These are phyloP conservation scores for Colletotrichum gloeosporioides DNA, from an alignment of 2,329 filamentous ascomycete species.

Conservation along the genomic window DNA sequence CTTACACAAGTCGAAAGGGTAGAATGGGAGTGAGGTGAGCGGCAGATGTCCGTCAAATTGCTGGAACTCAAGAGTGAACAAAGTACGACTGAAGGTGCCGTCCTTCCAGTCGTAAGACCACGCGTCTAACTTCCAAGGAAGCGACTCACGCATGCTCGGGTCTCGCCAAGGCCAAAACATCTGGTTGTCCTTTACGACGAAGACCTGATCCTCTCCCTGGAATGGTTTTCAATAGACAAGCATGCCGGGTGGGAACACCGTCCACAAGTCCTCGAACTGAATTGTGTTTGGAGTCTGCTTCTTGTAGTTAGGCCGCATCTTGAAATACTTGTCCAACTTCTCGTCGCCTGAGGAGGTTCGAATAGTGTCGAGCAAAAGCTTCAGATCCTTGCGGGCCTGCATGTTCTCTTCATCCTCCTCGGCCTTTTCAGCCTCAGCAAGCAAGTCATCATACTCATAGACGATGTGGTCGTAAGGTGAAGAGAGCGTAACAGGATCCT, in stretches of 20 bases:
- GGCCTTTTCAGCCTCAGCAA: neutral
- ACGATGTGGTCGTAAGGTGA: neutral
- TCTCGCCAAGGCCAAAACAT: neutral
- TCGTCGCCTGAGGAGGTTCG: neutral
- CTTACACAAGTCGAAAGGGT: neutral
- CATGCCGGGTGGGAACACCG: slow-evolving; percentile 6
- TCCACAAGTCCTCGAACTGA: slow-evolving; percentile 12
- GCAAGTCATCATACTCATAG: neutral
- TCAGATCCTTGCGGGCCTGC: slow-evolving; percentile 1
- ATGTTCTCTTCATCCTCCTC: neutral
- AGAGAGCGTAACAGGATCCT: neutral
- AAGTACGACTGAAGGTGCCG: neutral
- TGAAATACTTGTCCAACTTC: slow-evolving; percentile 16
- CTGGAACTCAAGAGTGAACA: neutral
- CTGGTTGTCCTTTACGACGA: neutral
- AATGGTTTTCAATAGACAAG: slow-evolving; percentile 9
- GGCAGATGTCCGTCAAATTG: neutral
- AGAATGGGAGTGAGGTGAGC: neutral
- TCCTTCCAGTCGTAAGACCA: neutral
- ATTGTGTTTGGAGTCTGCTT: neutral
- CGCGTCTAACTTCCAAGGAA: neutral
- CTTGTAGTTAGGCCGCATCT: neutral
- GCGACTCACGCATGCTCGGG: neutral
- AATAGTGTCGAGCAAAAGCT: neutral
- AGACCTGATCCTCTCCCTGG: slow-evolving; percentile 9